These are phyloP conservation scores for Trametes meyenii DNA, from an alignment of 768 basidiomycete genomes.

Conservation along the genomic window DNA sequence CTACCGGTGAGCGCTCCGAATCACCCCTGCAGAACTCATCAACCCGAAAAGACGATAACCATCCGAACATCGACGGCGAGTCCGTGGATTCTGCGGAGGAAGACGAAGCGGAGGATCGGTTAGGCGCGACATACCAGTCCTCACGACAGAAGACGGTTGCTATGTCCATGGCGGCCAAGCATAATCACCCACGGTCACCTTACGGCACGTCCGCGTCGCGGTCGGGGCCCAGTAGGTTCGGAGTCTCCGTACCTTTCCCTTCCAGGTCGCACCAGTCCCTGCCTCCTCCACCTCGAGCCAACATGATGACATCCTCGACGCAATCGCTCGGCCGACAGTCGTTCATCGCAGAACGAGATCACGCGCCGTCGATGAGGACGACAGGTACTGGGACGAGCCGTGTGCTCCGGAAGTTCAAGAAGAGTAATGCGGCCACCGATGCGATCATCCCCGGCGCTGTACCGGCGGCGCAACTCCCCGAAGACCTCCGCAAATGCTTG, in stretches of 20 bases:
- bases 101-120: slow-evolving; percentile 54
- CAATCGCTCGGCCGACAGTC: slow-evolving; percentile 78
- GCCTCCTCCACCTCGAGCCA: slow-evolving; percentile 61
- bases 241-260: slow-evolving; percentile 69
- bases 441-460: slow-evolving; percentile 53
- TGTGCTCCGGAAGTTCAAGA: slow-evolving; percentile 70
- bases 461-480: slow-evolving; percentile 81
- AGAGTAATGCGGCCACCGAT: slow-evolving; percentile 52
- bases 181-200: slow-evolving; percentile 76
- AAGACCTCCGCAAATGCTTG: slow-evolving; percentile 82
- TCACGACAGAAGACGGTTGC: slow-evolving; percentile 33
- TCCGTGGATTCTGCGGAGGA: slow-evolving; percentile 77
- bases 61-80: slow-evolving; percentile 73
- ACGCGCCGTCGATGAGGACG: slow-evolving; percentile 43
- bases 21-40: slow-evolving; percentile 44
- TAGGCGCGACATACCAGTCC: slow-evolving; percentile 47
- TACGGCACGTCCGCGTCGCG: slow-evolving; percentile 58
- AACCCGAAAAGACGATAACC: slow-evolving; percentile 50
- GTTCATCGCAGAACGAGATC: slow-evolving; percentile 47
- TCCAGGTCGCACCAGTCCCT: slow-evolving; percentile 80
- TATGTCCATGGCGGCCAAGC: slow-evolving; percentile 46
- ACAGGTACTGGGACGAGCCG: slow-evolving; percentile 36
- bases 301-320: slow-evolving; percentile 61
- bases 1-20: slow-evolving; percentile 48
- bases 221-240: slow-evolving; percentile 44